Percentiles rank a stretch among this genome's conserved stretches.
These are phyloP conservation scores for Candida nonsorbophila DNA, from an alignment of 805 yeast species.

Conservation along the genomic window DNA sequence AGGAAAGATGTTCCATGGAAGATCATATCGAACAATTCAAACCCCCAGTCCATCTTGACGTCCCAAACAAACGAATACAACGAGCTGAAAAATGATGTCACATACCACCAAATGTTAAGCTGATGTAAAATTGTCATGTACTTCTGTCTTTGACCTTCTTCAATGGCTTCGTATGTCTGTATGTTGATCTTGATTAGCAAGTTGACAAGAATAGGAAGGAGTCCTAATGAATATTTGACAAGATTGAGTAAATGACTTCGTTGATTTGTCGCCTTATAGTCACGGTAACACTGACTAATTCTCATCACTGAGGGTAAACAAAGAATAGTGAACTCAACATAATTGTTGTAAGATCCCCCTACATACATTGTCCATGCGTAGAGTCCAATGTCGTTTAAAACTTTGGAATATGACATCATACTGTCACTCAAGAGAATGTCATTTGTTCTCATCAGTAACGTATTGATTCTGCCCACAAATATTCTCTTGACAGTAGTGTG, in stretches of 20 bases:
- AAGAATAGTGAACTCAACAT: conserved; percentile 26
- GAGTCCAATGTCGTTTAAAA: conserved; percentile 65
- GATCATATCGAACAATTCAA: conserved; percentile 44
- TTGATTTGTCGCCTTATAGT: conserved; percentile 49
- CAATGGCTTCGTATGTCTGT: conserved; percentile 7
- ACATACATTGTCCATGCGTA: conserved; percentile 41
- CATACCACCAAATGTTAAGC: conserved; percentile 39
- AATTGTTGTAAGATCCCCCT: conserved; percentile 26
- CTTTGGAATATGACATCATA: conserved; percentile 74
- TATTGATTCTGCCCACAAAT: conserved; percentile 54
- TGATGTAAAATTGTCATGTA: conserved; percentile 11
- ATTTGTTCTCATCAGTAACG: conserved; percentile 53
- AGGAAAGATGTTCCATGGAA: conserved; percentile 12
- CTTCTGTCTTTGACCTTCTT: conserved; percentile 7
- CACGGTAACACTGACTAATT: conserved; percentile 75
- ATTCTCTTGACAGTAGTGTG: conserved; percentile 49
- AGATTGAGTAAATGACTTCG: conserved; percentile 63
- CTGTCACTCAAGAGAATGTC: conserved; percentile 84
- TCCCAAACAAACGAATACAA: conserved; percentile 87
- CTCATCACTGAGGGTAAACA: conserved; percentile 69
- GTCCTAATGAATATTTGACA: conserved; percentile 64
- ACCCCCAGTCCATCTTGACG: conserved; percentile 81
- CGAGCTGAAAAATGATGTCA: conserved; percentile 54
- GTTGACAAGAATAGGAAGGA: conserved; percentile 32
- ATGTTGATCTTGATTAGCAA: conserved; percentile 17